Percentiles rank a stretch among this genome's conserved stretches.
These are phyloP conservation scores for Beauveria asiatica DNA, from an alignment of 2,329 filamentous ascomycete species.

Conservation along the genomic window DNA sequence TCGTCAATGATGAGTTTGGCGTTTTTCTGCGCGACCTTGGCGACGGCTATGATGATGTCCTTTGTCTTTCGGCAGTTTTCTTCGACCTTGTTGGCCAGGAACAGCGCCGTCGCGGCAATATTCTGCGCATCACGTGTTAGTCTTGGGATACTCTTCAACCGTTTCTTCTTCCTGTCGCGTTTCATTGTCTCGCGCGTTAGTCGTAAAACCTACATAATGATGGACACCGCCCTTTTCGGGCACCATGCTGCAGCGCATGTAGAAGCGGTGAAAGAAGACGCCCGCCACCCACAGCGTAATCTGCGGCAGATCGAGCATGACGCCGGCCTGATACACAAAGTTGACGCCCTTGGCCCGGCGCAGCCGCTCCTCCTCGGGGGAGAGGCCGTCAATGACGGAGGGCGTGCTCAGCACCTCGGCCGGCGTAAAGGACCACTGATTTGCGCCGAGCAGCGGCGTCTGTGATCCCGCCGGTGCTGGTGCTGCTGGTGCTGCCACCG, in stretches of 20 bases:
- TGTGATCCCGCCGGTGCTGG: slow-evolving; percentile 30
- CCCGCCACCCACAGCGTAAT: slow-evolving; percentile 86
- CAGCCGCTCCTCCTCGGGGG: slow-evolving; percentile 67
- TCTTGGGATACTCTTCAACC: neutral
- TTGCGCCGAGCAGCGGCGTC: slow-evolving; percentile 29
- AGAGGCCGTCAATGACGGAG: slow-evolving; percentile 74
- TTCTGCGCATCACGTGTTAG: slow-evolving; percentile 36
- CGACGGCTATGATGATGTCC: slow-evolving; percentile 87
- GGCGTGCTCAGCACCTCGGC: slow-evolving; percentile 77
- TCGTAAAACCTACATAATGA: slow-evolving; percentile 63
- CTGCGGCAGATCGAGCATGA: slow-evolving; percentile 85
- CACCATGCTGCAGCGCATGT: slow-evolving; percentile 81
- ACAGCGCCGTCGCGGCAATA: slow-evolving; percentile 83
- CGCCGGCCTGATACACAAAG: slow-evolving; percentile 91
- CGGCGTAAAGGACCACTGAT: slow-evolving; percentile 84
- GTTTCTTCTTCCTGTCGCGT: too few species aligned
- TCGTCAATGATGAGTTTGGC: slow-evolving; percentile 84
- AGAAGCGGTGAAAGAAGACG: slow-evolving; percentile 92
- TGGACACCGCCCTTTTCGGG: slow-evolving; percentile 70
- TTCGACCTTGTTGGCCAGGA: slow-evolving; percentile 93
- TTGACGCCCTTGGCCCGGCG: slow-evolving; percentile 86
- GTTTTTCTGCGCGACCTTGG: slow-evolving; percentile 92
- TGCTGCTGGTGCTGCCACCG: neutral
- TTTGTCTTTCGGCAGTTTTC: slow-evolving; percentile 95
- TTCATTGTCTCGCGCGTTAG: neutral